Conservation (phyloP, 2,329 filamentous ascomycete species). For the Trichoderma sp. region DNA sequence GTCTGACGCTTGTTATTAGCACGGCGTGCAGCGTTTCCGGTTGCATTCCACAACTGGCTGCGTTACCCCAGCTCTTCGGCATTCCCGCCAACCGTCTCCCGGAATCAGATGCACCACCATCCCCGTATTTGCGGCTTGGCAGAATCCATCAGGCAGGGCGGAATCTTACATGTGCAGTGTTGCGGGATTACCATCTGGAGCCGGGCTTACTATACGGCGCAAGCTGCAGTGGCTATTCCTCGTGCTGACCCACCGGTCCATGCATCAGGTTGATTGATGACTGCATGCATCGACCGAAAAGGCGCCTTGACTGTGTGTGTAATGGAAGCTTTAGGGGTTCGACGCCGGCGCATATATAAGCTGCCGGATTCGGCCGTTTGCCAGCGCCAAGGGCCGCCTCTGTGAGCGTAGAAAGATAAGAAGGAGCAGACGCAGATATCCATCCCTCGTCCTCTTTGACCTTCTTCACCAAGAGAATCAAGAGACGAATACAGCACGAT, state of each 20-base stretch:
- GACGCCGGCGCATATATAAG: neutral
- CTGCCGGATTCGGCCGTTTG: neutral
- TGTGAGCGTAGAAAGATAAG: neutral
- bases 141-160: neutral
- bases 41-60: neutral
- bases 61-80: neutral
- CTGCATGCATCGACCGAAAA: neutral
- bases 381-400: neutral
- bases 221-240: no score
- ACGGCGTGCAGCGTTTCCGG: no score
- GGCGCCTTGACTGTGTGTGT: neutral
- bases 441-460: neutral
- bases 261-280: slow-evolving; percentile 8
- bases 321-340: neutral
- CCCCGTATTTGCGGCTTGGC: neutral
- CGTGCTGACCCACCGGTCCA: neutral
- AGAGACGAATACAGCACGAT: neutral
- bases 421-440: neutral
- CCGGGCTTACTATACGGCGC: neutral
- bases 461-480: neutral
- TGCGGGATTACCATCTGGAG: neutral
- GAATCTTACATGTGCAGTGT: neutral
- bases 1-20: no score
- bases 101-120: neutral
- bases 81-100: neutral